Conservation (phyloP, 2,329 filamentous ascomycete genomes). For the Colletotrichum cereale region DNA sequence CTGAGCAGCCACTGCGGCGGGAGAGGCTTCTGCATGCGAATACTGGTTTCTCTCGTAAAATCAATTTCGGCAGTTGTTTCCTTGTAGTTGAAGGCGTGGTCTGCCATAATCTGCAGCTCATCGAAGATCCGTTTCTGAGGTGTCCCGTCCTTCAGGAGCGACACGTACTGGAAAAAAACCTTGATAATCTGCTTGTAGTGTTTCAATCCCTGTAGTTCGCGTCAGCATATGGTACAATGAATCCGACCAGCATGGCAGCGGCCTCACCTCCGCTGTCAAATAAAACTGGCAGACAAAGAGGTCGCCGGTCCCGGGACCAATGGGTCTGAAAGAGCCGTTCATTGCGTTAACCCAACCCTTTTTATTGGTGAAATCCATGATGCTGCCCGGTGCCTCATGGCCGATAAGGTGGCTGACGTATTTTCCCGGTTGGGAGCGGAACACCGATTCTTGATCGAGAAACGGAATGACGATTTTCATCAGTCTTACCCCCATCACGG, state of each 20-base stretch:
- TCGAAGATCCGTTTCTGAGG: slow-evolving; percentile 95
- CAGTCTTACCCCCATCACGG: slow-evolving; percentile 87
- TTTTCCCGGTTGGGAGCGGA: slow-evolving; percentile 82
- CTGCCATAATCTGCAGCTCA: slow-evolving; percentile 79
- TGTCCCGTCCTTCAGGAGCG: slow-evolving; percentile 82
- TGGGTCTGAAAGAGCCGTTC: slow-evolving; percentile 31
- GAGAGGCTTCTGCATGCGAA: slow-evolving; percentile 90
- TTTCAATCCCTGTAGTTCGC: slow-evolving; percentile 70
- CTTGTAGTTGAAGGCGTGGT: slow-evolving; percentile 95
- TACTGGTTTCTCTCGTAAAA: slow-evolving; percentile 86
- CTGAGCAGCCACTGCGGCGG: slow-evolving; percentile 91
- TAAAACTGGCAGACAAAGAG: slow-evolving; percentile 84
- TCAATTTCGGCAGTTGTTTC: slow-evolving; percentile 89
- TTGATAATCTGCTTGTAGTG: slow-evolving; percentile 86
- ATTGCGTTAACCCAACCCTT: slow-evolving; percentile 85
- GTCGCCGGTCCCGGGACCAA: slow-evolving; percentile 82
- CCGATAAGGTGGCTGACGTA: slow-evolving; percentile 84
- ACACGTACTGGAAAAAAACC: slow-evolving; percentile 89
- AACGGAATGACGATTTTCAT: slow-evolving; percentile 87
- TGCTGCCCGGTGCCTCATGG: slow-evolving; percentile 91
- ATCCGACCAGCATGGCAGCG: too few species aligned
- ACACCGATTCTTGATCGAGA: slow-evolving; percentile 83
- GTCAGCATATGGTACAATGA: too few species aligned
- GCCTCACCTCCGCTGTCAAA: slow-evolving; percentile 83
- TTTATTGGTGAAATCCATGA: slow-evolving; percentile 88